Percentiles rank a stretch among this genome's conserved stretches.
Conservation (phyloP, 805 yeast genomes). For the Candida wancherniae region DNA sequence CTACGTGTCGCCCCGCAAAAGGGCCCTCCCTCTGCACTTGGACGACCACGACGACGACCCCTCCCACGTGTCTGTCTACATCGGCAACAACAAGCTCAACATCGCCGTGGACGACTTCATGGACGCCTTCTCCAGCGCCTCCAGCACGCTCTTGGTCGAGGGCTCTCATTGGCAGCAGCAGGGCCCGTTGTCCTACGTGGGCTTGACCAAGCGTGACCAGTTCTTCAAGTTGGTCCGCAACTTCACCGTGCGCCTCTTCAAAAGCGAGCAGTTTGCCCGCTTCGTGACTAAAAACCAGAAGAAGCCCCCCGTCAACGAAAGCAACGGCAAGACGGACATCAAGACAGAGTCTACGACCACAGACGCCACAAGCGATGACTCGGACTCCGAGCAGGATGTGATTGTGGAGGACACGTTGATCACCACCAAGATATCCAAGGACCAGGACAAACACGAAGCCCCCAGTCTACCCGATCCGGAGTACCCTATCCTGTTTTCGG, state of each 20-base stretch:
- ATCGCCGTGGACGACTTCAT: conserved; percentile 32
- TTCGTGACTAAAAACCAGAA: conserved; percentile 20
- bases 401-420: conserved; percentile 28
- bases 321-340: too few species aligned
- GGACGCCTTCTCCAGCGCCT: conserved; percentile 30
- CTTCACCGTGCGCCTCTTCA: conserved; percentile 29
- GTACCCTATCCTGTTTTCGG: conserved; percentile 1
- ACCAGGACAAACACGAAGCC: conserved; percentile 2
- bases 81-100: conserved; percentile 32
- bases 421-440: conserved; percentile 22
- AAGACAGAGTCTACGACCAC: neutral
- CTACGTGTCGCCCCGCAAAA: conserved; percentile 3
- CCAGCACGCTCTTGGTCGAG: conserved; percentile 30
- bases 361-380: conserved; percentile 10
- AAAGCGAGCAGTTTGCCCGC: conserved; percentile 31
- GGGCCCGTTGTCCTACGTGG: conserved; percentile 37
- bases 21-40: neutral
- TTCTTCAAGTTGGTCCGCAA: conserved; percentile 34
- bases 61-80: conserved; percentile 25
- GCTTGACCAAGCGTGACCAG: conserved; percentile 37
- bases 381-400: conserved; percentile 13
- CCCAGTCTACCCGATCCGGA: neutral
- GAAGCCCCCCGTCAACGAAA: neutral
- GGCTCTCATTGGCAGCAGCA: conserved; percentile 38
- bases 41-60: conserved; percentile 1